These are phyloP conservation scores for Pichia sorboxylosa DNA, from an alignment of 1,139 yeast genomes.

Conservation along the genomic window DNA sequence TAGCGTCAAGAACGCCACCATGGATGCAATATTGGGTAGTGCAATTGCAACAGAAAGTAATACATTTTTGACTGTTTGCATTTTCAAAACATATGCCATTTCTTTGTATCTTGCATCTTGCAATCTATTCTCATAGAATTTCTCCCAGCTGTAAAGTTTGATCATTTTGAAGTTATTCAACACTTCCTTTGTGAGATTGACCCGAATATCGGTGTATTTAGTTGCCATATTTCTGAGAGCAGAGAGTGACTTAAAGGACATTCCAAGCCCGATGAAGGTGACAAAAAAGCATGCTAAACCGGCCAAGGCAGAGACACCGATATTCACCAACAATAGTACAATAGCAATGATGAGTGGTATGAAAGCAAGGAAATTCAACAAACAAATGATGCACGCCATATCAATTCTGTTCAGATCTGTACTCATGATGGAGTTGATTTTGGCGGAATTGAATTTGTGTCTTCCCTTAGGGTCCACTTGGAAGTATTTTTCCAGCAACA, in stretches of 20 bases:
- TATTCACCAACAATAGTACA: constrained; percentile 51
- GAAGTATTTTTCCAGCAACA: background rate
- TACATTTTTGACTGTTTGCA: constrained; percentile 32
- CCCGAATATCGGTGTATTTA: constrained; percentile 33
- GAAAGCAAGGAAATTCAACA: constrained; percentile 33
- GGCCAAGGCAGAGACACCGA: constrained; percentile 63
- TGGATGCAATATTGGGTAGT: constrained; percentile 34
- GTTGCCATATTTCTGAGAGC: constrained; percentile 35
- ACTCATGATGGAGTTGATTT: constrained; percentile 41
- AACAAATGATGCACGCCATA: constrained; percentile 50
- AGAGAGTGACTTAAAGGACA: constrained; percentile 31
- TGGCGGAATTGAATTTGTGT: constrained; percentile 25
- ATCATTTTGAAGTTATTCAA: constrained; percentile 35
- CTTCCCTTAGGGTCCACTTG: background rate
- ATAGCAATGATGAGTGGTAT: constrained; percentile 44
- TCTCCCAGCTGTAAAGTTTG: constrained; percentile 41
- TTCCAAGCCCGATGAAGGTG: constrained; percentile 22
- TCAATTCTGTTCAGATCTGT: constrained; percentile 72
- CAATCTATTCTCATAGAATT: constrained; percentile 31
- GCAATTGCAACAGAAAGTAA: constrained; percentile 34
- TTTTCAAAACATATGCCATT: constrained; percentile 29
- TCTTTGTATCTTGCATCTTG: constrained; percentile 30
- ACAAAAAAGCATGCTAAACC: constrained; percentile 47
- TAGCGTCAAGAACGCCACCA: constrained; percentile 57
- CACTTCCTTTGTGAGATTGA: constrained; percentile 33